phyloP scores from a whole-genome alignment of 176 grass and related monocot genomes.

The Zoysia pacifica region DNA sequence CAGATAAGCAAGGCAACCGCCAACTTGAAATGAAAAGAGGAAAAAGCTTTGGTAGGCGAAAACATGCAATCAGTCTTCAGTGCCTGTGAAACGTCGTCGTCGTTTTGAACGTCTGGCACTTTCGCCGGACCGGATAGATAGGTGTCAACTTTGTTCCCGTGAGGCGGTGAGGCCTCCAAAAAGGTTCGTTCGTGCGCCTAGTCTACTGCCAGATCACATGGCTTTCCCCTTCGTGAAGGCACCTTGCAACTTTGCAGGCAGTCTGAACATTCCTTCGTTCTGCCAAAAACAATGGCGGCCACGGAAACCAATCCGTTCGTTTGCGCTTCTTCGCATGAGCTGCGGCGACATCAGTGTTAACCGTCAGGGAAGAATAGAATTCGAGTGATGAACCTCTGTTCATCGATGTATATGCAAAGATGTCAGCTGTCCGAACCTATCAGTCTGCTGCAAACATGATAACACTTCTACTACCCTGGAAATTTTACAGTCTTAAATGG shows the following conservation, averaged over 20 bases:
- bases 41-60: not conserved
- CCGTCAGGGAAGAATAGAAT: not conserved
- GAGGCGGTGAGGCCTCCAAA: not conserved
- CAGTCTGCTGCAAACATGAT: not conserved
- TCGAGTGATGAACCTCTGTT: no score
- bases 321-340: not conserved
- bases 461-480: no score
- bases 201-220: not conserved
- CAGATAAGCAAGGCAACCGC: not conserved
- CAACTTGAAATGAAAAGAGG: not conserved
- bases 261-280: not conserved
- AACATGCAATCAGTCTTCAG: not conserved
- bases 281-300: not conserved
- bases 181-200: not conserved
- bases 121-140: not conserved
- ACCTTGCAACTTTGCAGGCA: not conserved
- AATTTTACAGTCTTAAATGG: no score
- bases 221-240: slow-evolving; percentile 3
- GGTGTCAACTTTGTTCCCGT: not conserved
- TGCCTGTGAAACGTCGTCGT: not conserved
- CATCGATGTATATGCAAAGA: not conserved
- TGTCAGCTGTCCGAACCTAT: not conserved
- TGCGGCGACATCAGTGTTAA: not conserved
- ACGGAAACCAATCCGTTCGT: not conserved
- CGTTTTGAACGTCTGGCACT: not conserved